phyloP scores from a whole-genome alignment of 345 rosid species.

The Eucalyptus caleyi region DNA sequence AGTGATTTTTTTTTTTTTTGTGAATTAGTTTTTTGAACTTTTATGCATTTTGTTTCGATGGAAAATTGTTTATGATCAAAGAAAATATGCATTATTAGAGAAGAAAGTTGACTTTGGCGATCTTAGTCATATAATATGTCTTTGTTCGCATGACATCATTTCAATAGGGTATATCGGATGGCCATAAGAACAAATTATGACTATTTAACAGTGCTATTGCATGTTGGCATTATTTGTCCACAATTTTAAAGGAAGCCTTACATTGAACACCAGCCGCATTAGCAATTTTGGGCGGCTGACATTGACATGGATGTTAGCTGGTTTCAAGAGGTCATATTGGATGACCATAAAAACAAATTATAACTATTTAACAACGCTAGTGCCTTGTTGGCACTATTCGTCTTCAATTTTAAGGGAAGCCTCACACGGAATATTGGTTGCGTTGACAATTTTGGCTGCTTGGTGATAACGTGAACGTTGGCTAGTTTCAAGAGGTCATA shows the following conservation, averaged over 20 bases:
- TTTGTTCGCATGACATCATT: background rate
- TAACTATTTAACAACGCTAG: background rate
- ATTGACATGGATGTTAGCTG: too few species aligned
- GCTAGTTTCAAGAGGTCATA: too few species aligned
- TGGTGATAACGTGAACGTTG: too few species aligned
- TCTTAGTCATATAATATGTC: background rate
- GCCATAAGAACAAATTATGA: background rate
- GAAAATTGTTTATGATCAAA: too few species aligned
- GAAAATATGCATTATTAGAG: background rate
- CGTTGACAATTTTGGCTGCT: too few species aligned
- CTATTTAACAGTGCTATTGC: background rate
- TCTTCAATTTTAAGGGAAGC: background rate
- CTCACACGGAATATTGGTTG: background rate
- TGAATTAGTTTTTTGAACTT: too few species aligned
- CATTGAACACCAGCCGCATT: accelerated
- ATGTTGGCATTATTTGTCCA: background rate
- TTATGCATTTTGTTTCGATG: too few species aligned
- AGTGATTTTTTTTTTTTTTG: too few species aligned
- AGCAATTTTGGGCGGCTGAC: too few species aligned
- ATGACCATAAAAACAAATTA: too few species aligned
- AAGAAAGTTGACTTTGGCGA: background rate
- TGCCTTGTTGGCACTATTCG: background rate
- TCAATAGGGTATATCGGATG: background rate
- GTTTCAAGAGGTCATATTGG: too few species aligned
- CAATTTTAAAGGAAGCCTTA: background rate